Base-by-base conservation (phyloP, 2,329 filamentous ascomycete species). In the Aspergillus sp. region DNA sequence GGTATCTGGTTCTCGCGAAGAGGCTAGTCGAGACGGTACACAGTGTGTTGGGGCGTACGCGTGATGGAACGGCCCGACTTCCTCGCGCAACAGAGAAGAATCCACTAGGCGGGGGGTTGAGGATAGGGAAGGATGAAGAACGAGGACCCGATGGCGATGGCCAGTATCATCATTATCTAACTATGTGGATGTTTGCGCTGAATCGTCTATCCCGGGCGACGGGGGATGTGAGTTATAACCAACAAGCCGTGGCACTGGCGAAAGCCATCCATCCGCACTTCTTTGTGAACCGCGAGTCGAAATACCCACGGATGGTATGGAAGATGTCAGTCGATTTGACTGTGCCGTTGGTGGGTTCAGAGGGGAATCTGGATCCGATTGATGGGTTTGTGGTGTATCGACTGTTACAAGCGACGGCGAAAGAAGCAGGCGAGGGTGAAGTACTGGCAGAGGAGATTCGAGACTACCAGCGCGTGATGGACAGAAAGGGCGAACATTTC, bases 91-190 rank as follows among this genome's bases (percentile, higher is more conserved):
- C 73, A 2, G 73, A 79, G 27, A 56, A 61, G 2, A 68, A 75
- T 33, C 77, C 77, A 1, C 57, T 82, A 0, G 64, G 63, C 2
- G 79, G 79, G 3, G 79, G 79, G 0, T 58, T 83, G 32, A 68
- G 79, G 1, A 82, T 82, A 46, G 79, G 79, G 27, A 82, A 82
- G 56, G 48, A 68, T 9, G 64, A 73, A 2, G 76, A 66, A 9
- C 43, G 48, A 0, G 78, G 78, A 0, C 55, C 64, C 1, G 77
- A 82, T 41, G 67, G 71, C 6, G 79, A 82, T 56, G 78, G 79
- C 2, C 79, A 82, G 56, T 82, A 82, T 47, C 77, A 81, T 50
- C 79, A 82, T 52, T 82, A 82, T 49, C 64, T 82, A 13, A 81
- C 77, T 0, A 54, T 81, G 5, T 83, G 79, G 79, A 81, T 82